phyloP scores from a whole-genome alignment of 2,329 filamentous ascomycete genomes.

The Cercospora sp. region DNA sequence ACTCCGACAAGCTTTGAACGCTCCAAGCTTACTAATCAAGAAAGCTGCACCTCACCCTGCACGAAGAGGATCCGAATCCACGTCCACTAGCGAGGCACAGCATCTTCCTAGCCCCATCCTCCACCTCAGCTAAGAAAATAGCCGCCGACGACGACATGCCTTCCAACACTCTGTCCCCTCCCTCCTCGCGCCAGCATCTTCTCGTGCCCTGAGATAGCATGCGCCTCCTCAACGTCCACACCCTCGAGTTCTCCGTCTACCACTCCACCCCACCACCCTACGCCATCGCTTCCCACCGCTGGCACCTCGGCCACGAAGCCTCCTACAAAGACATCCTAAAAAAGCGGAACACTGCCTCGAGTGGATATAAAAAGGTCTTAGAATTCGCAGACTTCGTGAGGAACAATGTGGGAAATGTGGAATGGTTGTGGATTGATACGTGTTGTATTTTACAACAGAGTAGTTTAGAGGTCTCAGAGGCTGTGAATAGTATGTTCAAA shows the following conservation, averaged over 20 bases:
- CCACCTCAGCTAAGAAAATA: not conserved
- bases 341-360: not conserved
- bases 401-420: not conserved
- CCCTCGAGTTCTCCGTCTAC: not conserved
- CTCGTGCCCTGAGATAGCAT: not conserved
- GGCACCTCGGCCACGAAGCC: not conserved
- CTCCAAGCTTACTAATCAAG: not conserved
- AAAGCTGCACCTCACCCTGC: not conserved
- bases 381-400: not conserved
- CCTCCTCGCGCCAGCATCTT: not conserved
- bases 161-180: no score
- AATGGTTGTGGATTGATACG: not conserved
- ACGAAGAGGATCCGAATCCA: not conserved
- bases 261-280: not conserved
- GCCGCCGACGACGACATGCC: no score
- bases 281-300: not conserved
- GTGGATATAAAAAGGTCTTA: not conserved
- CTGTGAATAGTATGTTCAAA: not conserved
- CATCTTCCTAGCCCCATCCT: not conserved
- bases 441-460: not conserved
- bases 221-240: conserved; percentile 1
- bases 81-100: not conserved
- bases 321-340: not conserved
- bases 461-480: not conserved
- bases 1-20: not conserved